A percentile compares a stretch with the other conserved stretches of the same genome.
These are phyloP conservation scores for Penicillium sp. DNA, from an alignment of 2,329 filamentous ascomycete genomes.

Conservation along the genomic window DNA sequence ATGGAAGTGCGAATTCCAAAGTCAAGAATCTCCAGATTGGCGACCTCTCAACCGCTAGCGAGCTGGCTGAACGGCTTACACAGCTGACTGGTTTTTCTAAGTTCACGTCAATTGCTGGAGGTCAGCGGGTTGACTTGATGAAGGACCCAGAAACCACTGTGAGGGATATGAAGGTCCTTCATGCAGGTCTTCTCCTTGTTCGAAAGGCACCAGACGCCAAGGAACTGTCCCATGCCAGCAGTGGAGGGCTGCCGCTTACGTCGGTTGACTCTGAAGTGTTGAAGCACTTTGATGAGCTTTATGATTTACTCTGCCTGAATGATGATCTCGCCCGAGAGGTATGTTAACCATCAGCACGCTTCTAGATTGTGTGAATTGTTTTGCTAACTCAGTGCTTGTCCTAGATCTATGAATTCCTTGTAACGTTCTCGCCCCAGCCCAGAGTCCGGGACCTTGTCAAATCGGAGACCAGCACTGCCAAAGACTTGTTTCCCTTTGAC, in stretches of 20 bases:
- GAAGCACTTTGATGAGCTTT: conserved; percentile 81
- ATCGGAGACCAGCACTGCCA: conserved; percentile 58
- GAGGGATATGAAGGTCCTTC: conserved; percentile 67
- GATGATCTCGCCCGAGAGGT: conserved; percentile 72
- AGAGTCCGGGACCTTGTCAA: conserved; percentile 66
- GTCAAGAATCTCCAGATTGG: conserved; percentile 70
- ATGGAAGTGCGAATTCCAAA: conserved; percentile 64
- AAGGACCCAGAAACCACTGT: conserved; percentile 67
- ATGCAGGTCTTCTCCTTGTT: conserved; percentile 70
- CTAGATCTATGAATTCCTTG: conserved; percentile 72
- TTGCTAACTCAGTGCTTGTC: conserved; percentile 19
- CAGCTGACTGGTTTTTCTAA: conserved; percentile 76
- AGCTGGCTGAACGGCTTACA: conserved; percentile 70
- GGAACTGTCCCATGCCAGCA: conserved; percentile 35
- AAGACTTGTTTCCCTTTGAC: conserved; percentile 69
- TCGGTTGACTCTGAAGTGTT: conserved; percentile 78
- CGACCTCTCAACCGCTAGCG: conserved; percentile 71
- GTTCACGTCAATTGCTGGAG: conserved; percentile 74
- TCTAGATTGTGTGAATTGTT: neutral
- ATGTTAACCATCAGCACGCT: conserved; percentile 30
- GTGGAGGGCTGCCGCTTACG: conserved; percentile 59
- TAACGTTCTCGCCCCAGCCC: conserved; percentile 71
- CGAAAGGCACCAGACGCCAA: conserved; percentile 61
- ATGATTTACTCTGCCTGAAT: conserved; percentile 77
- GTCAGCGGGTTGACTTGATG: conserved; percentile 67